Evolutionary conservation across 257 asterid species (phyloP), one percentile per base, ranked within the genome.

Genomic region (Forsythia suspensa): DNA sequence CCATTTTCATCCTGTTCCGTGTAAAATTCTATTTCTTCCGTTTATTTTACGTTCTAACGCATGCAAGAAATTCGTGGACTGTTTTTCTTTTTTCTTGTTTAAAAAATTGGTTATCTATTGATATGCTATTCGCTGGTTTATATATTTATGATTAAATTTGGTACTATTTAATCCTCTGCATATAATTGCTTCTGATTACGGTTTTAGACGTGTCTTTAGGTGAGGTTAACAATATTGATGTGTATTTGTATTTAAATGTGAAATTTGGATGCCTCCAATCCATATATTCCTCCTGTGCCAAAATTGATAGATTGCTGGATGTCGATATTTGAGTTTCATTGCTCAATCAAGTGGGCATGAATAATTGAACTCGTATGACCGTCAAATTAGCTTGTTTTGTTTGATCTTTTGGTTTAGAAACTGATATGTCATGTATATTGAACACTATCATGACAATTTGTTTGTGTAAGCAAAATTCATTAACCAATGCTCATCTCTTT

Each of bases 361-460:
- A 16, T 51, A 51, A 16, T 18, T 13, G 63, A 52, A 1, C 63
- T 3, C 24, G 21, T 16, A 52, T 52, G 63, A 18, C 21, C 6
- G 20, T 52, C 20, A 52, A 52, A 52, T 52, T n/a, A 57, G 66
- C 66, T 57, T 57, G 34, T 57, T 57, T 57, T 57, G n/a, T 51
- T 51, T 20, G 66, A 57, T 57, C 9, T n/a, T n/a, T 57, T 57
- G 29, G 1, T 57, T 57, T 57, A n/a, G 34, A 57, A n/a, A 9
- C 21, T 57, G 5, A 20, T 20, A n/a, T 2, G 10, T n/a, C 66
- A n/a, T 34, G 74, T 6, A 18, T 39, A 70, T 40, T 70, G 10
- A 70, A 70, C 40, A 65, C n/a, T 41, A 72, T 61, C 70, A 16
- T 34, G 42, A 57, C 8, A 73, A 44, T 70, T 78, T 74, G 12